Percentiles rank a stretch among this genome's conserved stretches.
phyloP scores from a whole-genome alignment of 2,329 filamentous ascomycete species.

The Neonectria ditissima region DNA sequence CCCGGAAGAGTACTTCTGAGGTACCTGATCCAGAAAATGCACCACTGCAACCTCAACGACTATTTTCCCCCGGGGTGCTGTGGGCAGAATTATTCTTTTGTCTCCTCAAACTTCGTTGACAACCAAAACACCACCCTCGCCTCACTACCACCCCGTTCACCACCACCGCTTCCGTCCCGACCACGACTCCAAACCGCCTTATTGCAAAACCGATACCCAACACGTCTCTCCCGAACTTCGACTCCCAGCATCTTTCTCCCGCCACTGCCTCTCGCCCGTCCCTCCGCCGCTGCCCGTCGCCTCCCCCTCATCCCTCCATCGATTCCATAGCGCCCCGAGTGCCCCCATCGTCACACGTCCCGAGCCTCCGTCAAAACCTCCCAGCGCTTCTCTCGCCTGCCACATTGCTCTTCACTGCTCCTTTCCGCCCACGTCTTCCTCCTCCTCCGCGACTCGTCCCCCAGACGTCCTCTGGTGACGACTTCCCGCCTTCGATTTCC shows the following conservation, averaged over 20 bases:
- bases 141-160: slow-evolving; percentile 14
- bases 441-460: slow-evolving; percentile 21
- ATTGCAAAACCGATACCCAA: slow-evolving; percentile 21
- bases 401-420: slow-evolving; percentile 2
- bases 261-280: slow-evolving; percentile 1
- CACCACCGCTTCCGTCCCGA: slow-evolving; percentile 12
- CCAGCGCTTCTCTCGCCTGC: slow-evolving; percentile 12
- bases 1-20: slow-evolving; percentile 10
- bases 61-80: slow-evolving; percentile 21
- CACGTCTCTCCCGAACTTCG: slow-evolving; percentile 6
- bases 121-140: slow-evolving; percentile 29
- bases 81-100: slow-evolving; percentile 32
- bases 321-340: slow-evolving; percentile 7
- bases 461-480: slow-evolving; percentile 39
- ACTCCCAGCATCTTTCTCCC: slow-evolving; percentile 5
- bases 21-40: slow-evolving; percentile 14
- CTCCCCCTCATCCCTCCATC: slow-evolving; percentile 26
- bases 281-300: slow-evolving; percentile 9
- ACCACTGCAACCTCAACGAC: slow-evolving; percentile 19
- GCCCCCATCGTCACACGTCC: slow-evolving; percentile 12
- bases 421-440: slow-evolving; percentile 13
- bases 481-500: slow-evolving; percentile 40
- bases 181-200: slow-evolving; percentile 9
- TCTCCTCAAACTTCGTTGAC: slow-evolving; percentile 26
- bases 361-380: slow-evolving; percentile 9